Conservation (phyloP, 768 basidiomycete genomes). For the Crassisporium funariophilum region DNA sequence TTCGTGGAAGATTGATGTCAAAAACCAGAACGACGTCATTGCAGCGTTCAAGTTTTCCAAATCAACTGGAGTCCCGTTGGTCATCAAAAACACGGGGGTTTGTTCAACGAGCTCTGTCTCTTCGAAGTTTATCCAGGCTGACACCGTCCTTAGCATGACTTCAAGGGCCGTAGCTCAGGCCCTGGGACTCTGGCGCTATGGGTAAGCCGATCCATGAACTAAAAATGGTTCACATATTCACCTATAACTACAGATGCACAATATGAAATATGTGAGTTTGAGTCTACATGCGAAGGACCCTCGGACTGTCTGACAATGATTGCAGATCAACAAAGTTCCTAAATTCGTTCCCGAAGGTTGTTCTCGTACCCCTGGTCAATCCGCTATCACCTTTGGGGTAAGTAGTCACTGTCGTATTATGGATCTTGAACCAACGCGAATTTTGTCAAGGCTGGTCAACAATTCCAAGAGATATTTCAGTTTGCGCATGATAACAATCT, state of each 20-base stretch:
- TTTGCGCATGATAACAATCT: slow-evolving; percentile 48
- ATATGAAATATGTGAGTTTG: slow-evolving; percentile 37
- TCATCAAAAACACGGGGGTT: slow-evolving; percentile 54
- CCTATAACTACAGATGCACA: slow-evolving; percentile 34
- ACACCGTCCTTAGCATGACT: slow-evolving; percentile 47
- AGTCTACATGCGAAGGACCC: neutral
- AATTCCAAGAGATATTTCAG: slow-evolving; percentile 44
- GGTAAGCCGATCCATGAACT: slow-evolving; percentile 28
- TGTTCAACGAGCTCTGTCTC: no score
- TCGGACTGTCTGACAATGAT: neutral
- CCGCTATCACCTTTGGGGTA: slow-evolving; percentile 42
- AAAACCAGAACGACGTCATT: slow-evolving; percentile 35
- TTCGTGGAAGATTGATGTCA: slow-evolving; percentile 45
- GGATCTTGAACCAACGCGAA: neutral
- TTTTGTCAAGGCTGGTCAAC: slow-evolving; percentile 42
- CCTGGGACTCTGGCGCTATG: slow-evolving; percentile 45
- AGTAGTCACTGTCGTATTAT: slow-evolving; percentile 5
- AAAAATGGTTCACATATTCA: no score
- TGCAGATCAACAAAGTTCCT: slow-evolving; percentile 36
- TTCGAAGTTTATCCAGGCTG: neutral
- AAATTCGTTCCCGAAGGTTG: slow-evolving; percentile 41
- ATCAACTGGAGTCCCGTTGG: slow-evolving; percentile 38
- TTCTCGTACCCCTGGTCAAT: slow-evolving; percentile 8
- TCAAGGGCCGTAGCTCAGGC: slow-evolving; percentile 49
- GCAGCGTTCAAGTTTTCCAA: slow-evolving; percentile 46